A percentile compares a stretch with the other conserved stretches of the same genome.
phyloP scores from a whole-genome alignment of 345 rosid genomes.

The Acer saccharum region DNA sequence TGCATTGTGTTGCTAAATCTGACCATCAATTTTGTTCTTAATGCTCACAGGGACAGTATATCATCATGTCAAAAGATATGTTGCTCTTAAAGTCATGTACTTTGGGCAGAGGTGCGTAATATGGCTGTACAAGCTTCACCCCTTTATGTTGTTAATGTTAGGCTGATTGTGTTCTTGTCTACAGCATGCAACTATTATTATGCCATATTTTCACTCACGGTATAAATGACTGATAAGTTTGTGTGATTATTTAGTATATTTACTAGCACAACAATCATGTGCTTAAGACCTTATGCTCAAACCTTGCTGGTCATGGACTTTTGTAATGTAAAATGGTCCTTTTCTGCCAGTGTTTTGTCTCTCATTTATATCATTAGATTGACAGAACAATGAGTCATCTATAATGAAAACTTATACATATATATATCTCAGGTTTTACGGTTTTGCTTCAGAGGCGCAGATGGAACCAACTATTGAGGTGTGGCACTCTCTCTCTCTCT shows the following conservation, averaged over 20 bases:
- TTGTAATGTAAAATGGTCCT: background rate
- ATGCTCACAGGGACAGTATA: slow-evolving; percentile 21
- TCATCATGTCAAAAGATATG: slow-evolving; percentile 57
- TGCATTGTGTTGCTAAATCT: background rate
- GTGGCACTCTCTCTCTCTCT: slow-evolving; percentile 10
- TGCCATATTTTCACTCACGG: background rate
- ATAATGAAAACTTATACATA: slow-evolving; percentile 3
- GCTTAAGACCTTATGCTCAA: background rate
- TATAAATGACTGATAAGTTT: background rate
- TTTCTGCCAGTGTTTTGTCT: background rate
- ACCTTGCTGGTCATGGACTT: background rate
- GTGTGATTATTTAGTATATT: background rate
- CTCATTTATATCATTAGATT: slow-evolving; percentile 11
- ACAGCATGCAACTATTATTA: background rate
- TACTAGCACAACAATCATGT: background rate
- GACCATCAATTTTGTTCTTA: slow-evolving; percentile 5
- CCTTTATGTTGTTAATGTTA: background rate
- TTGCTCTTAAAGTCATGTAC: slow-evolving; percentile 85
- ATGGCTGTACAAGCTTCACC: background rate
- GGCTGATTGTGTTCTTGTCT: background rate
- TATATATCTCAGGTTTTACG: slow-evolving; percentile 66
- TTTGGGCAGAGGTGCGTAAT: slow-evolving; percentile 81
- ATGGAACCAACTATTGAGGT: slow-evolving; percentile 96
- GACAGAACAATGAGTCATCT: background rate
- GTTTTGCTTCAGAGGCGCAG: slow-evolving; percentile 90